phyloP scores from a whole-genome alignment of 169 alveolate species.

The Plasmodium falciparum region DNA sequence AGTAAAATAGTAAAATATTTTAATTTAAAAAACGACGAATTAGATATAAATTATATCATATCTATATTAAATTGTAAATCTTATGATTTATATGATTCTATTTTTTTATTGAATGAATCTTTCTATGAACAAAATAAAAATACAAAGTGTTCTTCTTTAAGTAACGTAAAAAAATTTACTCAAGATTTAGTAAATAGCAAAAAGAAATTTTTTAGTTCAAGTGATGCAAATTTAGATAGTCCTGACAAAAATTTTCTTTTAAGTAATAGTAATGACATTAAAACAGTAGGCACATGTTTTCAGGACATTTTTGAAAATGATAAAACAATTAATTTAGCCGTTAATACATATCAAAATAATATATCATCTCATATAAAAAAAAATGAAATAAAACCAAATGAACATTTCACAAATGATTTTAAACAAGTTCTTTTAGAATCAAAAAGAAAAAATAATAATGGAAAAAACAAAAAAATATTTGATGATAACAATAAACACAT shows the following conservation, averaged over 20 bases:
- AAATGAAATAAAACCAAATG: background rate
- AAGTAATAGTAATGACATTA: background rate
- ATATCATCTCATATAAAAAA: background rate
- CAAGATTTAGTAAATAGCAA: constrained; percentile 29
- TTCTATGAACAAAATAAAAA: constrained; percentile 45
- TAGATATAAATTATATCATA: constrained; percentile 41
- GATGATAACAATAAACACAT: background rate
- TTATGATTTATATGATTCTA: constrained; percentile 44
- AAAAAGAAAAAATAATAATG: background rate
- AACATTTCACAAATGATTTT: no score
- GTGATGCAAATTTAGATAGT: background rate
- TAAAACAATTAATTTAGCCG: background rate
- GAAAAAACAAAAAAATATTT: background rate
- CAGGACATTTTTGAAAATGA: constrained; percentile 30
- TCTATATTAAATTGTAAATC: constrained; percentile 41
- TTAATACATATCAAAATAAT: background rate
- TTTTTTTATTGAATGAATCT: constrained; percentile 42
- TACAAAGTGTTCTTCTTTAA: constrained; percentile 20
- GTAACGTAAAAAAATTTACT: constrained; percentile 44
- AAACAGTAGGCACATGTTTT: constrained; percentile 16
- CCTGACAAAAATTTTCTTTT: background rate
- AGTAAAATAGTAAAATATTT: constrained; percentile 53
- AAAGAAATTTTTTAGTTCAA: constrained; percentile 12
- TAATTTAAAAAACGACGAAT: constrained; percentile 57
- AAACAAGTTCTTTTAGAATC: no score